Percentiles rank a stretch among this genome's conserved stretches.
Evolutionary conservation across 1,284 basidiomycete species (phyloP).

Genomic region (Sporisorium iseilematis-ciliati): DNA sequence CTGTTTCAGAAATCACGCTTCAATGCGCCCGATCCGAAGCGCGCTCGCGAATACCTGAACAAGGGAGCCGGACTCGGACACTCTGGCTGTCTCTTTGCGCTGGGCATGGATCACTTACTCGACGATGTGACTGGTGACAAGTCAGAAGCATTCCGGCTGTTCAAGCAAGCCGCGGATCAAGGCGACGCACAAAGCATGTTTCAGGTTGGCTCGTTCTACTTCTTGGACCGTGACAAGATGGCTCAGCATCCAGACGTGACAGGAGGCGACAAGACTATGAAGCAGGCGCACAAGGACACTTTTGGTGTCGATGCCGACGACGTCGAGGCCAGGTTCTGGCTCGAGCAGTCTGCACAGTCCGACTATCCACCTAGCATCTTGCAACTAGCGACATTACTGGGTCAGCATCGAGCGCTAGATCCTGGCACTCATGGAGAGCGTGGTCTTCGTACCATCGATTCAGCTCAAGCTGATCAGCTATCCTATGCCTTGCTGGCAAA

Average conservation of each 20-base stretch:
- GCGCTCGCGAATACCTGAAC: constrained; percentile 33
- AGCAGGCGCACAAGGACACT: constrained; percentile 44
- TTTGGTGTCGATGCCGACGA: constrained; percentile 60
- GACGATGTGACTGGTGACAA: constrained; percentile 23
- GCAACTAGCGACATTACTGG: constrained; percentile 40
- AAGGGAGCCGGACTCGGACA: constrained; percentile 53
- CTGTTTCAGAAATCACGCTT: constrained; percentile 45
- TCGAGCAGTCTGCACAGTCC: constrained; percentile 42
- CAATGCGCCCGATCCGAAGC: constrained; percentile 38
- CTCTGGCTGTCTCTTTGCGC: constrained; percentile 37
- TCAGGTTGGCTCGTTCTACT: constrained; percentile 59
- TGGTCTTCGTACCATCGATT: constrained; percentile 27
- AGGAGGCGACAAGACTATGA: constrained; percentile 37
- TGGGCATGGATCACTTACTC: constrained; percentile 33
- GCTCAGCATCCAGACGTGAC: constrained; percentile 39
- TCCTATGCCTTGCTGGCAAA: constrained; percentile 46
- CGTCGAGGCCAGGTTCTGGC: constrained; percentile 54
- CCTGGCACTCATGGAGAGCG: constrained; percentile 11
- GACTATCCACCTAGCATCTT: constrained; percentile 47
- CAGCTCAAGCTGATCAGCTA: constrained; percentile 39
- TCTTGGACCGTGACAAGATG: constrained; percentile 46
- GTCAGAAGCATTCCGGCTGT: constrained; percentile 39
- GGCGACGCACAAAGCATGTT: constrained; percentile 62
- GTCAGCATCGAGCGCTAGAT: constrained; percentile 38
- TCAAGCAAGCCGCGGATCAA: constrained; percentile 56